Evolutionary conservation across 2,329 filamentous ascomycete species (phyloP).

Genomic region (Epichloe bromicola): DNA sequence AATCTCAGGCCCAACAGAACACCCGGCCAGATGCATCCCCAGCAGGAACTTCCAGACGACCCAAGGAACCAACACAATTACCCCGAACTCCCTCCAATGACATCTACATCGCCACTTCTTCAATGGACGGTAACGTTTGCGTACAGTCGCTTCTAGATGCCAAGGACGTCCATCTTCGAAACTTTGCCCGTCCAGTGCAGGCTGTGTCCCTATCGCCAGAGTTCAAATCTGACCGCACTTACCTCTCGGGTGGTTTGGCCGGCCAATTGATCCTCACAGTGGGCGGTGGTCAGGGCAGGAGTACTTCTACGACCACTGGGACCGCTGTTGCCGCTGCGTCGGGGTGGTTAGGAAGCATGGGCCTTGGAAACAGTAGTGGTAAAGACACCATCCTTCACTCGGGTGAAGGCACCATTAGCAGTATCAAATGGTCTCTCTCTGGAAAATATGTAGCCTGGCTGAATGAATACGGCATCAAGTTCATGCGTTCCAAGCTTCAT

Average conservation of each 20-base stretch:
- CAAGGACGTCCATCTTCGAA: constrained; percentile 82
- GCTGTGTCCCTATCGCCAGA: constrained; percentile 90
- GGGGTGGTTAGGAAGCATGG: constrained; percentile 84
- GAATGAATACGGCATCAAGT: constrained; percentile 94
- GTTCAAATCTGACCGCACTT: constrained; percentile 78
- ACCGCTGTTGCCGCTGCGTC: constrained; percentile 74
- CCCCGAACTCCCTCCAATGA: constrained; percentile 73
- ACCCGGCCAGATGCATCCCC: constrained; percentile 28
- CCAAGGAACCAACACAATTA: constrained; percentile 41
- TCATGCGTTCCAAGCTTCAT: constrained; percentile 83
- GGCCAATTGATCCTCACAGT: constrained; percentile 78
- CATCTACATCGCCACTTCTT: constrained; percentile 87
- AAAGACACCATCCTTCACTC: constrained; percentile 81
- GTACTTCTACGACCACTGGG: constrained; percentile 74
- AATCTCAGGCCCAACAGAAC: constrained; percentile 18
- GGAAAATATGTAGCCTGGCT: constrained; percentile 91
- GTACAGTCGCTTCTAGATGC: constrained; percentile 75
- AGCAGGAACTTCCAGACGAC: constrained; percentile 36
- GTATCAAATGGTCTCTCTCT: constrained; percentile 87
- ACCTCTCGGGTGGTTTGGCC: constrained; percentile 80
- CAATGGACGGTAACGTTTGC: constrained; percentile 91
- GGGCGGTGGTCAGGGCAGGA: constrained; percentile 66
- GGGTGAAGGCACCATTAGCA: constrained; percentile 81
- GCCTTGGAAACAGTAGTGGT: constrained; percentile 62
- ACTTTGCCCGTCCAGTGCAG: constrained; percentile 87